Evolutionary conservation across 768 basidiomycete species (phyloP).

Genomic region (Kwoniella mangroviensis): DNA sequence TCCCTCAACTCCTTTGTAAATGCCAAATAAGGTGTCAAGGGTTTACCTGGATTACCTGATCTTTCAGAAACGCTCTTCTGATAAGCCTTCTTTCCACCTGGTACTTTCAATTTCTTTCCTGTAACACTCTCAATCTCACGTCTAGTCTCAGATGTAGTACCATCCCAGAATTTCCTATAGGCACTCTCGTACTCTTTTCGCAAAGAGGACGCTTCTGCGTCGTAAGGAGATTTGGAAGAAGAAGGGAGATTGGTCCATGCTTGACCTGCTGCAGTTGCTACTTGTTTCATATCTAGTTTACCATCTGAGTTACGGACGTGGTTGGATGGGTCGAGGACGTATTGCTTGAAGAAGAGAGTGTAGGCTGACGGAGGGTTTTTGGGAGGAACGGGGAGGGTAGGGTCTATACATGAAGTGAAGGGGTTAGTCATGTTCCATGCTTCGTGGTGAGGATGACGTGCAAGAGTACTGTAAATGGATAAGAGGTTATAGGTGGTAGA

Average conservation of each 20-base stretch:
- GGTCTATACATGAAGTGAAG: constrained; percentile 24
- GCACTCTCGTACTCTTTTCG: constrained; percentile 28
- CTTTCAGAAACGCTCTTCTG: constrained; percentile 18
- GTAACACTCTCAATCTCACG: constrained; percentile 32
- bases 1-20: constrained; percentile 41
- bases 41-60: constrained; percentile 37
- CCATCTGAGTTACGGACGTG: constrained; percentile 20
- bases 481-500: too few species aligned
- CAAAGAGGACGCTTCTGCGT: constrained; percentile 18
- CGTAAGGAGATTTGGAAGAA: constrained; percentile 22
- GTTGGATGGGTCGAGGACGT: constrained; percentile 19
- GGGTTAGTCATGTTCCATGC: too few species aligned
- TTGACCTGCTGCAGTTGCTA: constrained; percentile 24
- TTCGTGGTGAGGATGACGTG: too few species aligned
- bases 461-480: too few species aligned
- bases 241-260: constrained; percentile 34
- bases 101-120: constrained; percentile 37
- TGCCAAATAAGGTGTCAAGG: constrained; percentile 38
- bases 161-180: constrained; percentile 37
- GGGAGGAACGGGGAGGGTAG: constrained; percentile 33
- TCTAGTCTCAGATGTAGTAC: constrained; percentile 26
- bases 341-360: constrained; percentile 44
- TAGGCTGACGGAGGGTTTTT: constrained; percentile 33
- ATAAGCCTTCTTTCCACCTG: constrained; percentile 36
- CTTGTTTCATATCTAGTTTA: constrained; percentile 25